Evolutionary conservation across 257 asterid genomes (phyloP).

Genomic region (Solanum pinnatisectum): DNA sequence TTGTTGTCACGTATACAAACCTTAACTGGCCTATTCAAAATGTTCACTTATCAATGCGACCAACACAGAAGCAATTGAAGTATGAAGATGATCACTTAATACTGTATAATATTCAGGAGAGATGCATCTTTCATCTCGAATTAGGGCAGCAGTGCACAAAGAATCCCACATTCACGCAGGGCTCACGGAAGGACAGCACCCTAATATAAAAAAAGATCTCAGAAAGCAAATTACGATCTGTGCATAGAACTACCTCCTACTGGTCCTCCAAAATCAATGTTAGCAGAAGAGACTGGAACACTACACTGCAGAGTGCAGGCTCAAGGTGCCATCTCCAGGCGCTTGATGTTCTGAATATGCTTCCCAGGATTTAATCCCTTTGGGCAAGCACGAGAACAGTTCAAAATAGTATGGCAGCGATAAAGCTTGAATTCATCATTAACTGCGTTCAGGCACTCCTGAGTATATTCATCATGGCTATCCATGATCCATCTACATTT

Average conservation of each 20-base stretch:
- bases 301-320: background rate
- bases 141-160: background rate
- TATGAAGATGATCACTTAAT: background rate
- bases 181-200: background rate
- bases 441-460: constrained; percentile 75
- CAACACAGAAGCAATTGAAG: background rate
- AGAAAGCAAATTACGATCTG: background rate
- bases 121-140: background rate
- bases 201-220: background rate
- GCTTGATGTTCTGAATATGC: constrained; percentile 89
- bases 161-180: background rate
- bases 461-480: constrained; percentile 81
- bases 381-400: constrained; percentile 89
- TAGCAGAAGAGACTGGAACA: constrained; percentile 3
- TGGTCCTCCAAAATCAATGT: constrained; percentile 14
- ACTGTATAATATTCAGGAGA: background rate
- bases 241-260: background rate
- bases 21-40: background rate
- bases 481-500: constrained; percentile 92
- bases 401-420: constrained; percentile 85
- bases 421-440: constrained; percentile 82
- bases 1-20: background rate
- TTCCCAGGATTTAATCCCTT: constrained; percentile 91
- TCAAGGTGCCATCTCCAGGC: constrained; percentile 38
- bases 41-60: background rate